Base-by-base conservation (phyloP, 345 rosid species). In the Carallia brachiata region DNA sequence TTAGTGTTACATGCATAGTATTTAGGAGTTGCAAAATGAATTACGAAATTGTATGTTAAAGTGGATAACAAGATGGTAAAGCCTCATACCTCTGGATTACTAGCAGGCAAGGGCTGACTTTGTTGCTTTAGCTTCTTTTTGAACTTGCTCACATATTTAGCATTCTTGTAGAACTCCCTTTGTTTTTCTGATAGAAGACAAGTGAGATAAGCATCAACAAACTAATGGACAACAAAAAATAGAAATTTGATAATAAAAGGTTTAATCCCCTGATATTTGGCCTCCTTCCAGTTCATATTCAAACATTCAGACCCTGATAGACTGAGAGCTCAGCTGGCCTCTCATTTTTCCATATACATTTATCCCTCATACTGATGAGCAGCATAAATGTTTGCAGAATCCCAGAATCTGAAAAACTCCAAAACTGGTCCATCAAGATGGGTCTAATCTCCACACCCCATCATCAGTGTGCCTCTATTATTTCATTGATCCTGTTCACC, bases 101-200 rank as follows among this genome's bases (percentile, higher is more conserved):
- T 70, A 37, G 27, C 52, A 31, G 64, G 37, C 0, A 72, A 72
- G 5, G 68, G 83, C 72, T 61, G 81, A 69, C 47, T 74, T 31
- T 81, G 72, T 56, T 78, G 86, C 85, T 88, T 87, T 27, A 69
- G 27, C 56, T 80, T 69, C 76, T 84, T 87, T 84, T 78, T 85
- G 67, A 81, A 94, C 86, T 86, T 88, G 81, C 84, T 84, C 48
- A 91, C 86, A 66, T 67, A 78, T 78, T 91, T 93, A 0, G 92
- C 98, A 79, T 91, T 93, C 82, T 87, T 88, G 71, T 88, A 91
- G 76, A 87, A 88, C 50, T 91, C 98, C 58, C 82, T 86, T 40
- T 83, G 84, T 78, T 86, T 83, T 78, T 91, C 97, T 90, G 82
- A 36, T 63, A 52, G 7, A 52, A 67, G 73, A 63, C 39, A 80